Conservation (phyloP, 2,329 filamentous ascomycete genomes). For the Pseudogymnoascus sp. region DNA sequence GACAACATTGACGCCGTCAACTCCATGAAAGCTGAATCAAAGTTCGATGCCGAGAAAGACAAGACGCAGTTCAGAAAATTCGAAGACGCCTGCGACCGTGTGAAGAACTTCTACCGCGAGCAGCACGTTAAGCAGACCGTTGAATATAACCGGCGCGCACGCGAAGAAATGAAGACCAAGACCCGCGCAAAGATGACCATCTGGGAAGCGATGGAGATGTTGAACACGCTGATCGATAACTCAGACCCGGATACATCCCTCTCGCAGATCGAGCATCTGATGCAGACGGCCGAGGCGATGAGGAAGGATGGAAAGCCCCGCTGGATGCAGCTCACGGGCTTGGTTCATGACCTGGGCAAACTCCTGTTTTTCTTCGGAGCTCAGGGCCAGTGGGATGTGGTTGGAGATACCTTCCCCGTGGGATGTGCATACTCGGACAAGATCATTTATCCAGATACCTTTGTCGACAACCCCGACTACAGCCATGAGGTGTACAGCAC, state of each 20-base stretch:
- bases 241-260: constrained; percentile 77
- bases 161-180: constrained; percentile 60
- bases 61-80: constrained; percentile 78
- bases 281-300: constrained; percentile 81
- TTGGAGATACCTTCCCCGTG: constrained; percentile 73
- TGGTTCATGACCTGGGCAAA: constrained; percentile 72
- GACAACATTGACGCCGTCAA: constrained; percentile 50
- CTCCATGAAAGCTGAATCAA: constrained; percentile 46
- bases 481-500: constrained; percentile 64
- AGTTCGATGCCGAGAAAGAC: constrained; percentile 69
- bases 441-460: constrained; percentile 79
- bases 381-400: constrained; percentile 81
- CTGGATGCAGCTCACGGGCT: constrained; percentile 70
- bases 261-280: constrained; percentile 78
- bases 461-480: constrained; percentile 68
- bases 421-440: constrained; percentile 64
- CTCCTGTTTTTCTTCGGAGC: constrained; percentile 71
- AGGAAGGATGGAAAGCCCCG: constrained; percentile 73
- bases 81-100: constrained; percentile 71
- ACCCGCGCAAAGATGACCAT: constrained; percentile 66
- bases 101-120: constrained; percentile 78
- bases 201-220: constrained; percentile 85
- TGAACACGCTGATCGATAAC: constrained; percentile 83
- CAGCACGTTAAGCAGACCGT: constrained; percentile 67
- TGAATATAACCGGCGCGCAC: constrained; percentile 76